A percentile compares a stretch with the other conserved stretches of the same genome.
Conservation (phyloP, 2,329 filamentous ascomycete species). For the Phialemoniopsis sp. region DNA sequence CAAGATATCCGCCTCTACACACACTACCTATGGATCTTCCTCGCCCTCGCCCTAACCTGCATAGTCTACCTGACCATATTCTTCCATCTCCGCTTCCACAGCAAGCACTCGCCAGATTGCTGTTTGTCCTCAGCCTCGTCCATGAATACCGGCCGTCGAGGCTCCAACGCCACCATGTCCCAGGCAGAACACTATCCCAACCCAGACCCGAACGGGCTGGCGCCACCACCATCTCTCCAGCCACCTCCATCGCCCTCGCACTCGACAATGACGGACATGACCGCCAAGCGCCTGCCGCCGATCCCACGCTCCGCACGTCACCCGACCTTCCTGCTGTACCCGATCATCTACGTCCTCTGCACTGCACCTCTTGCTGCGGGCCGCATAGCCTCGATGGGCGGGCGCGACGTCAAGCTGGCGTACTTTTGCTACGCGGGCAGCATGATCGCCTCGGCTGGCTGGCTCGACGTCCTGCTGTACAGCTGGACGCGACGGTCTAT, state of each 20-base stretch:
- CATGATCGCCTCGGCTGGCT: conserved; percentile 54
- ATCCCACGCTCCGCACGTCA: conserved; percentile 28
- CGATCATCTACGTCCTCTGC: conserved; percentile 65
- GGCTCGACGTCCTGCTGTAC: conserved; percentile 50
- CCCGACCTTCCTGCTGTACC: conserved; percentile 61
- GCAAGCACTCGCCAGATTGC: conserved; percentile 10
- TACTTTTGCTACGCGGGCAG: conserved; percentile 58
- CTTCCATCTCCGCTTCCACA: conserved; percentile 29
- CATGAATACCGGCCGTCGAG: background rate
- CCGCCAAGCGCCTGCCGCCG: conserved; percentile 16
- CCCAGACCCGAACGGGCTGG: conserved; percentile 14
- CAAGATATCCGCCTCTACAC: conserved; percentile 51
- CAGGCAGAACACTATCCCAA: conserved; percentile 11
- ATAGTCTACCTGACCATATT: conserved; percentile 36
- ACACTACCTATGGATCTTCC: conserved; percentile 63
- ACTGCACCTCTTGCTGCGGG: conserved; percentile 63
- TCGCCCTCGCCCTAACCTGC: conserved; percentile 29
- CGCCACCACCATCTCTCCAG: conserved; percentile 2
- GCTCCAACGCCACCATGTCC: too few species aligned
- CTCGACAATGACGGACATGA: conserved; percentile 14
- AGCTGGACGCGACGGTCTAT: conserved; percentile 48
- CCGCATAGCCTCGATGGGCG: conserved; percentile 59
- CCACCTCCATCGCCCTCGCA: conserved; percentile 12
- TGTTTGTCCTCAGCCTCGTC: conserved; percentile 13
- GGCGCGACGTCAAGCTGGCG: conserved; percentile 39